phyloP scores from a whole-genome alignment of 768 basidiomycete species.

The Hygrophoropsis aurantiaca region DNA sequence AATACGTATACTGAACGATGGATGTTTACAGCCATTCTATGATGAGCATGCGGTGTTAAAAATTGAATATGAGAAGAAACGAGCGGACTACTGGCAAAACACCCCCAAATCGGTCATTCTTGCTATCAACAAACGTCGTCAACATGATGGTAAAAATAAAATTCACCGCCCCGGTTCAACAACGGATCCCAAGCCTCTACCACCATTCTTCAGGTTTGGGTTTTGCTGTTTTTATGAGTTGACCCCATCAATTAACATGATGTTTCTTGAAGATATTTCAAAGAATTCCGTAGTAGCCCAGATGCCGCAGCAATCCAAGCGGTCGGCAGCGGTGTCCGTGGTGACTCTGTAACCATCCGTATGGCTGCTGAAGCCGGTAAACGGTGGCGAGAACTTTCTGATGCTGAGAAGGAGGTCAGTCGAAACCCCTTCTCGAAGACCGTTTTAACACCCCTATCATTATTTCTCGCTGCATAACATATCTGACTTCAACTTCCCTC shows the following conservation, averaged over 20 bases:
- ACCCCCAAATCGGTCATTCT: slow-evolving; percentile 17
- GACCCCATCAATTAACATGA: not conserved
- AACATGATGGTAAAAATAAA: slow-evolving; percentile 20
- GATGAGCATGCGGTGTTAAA: slow-evolving; percentile 18
- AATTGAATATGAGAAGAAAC: slow-evolving; percentile 16
- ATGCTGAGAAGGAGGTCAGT: slow-evolving; percentile 31
- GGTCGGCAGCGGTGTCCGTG: not conserved
- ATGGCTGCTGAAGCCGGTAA: slow-evolving; percentile 15
- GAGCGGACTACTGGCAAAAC: slow-evolving; percentile 27
- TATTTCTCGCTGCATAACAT: no score
- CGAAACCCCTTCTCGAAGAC: not conserved
- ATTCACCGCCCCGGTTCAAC: slow-evolving; percentile 5
- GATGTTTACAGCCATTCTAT: slow-evolving; percentile 22
- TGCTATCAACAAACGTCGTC: slow-evolving; percentile 33
- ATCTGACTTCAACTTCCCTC: not conserved
- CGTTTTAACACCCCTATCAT: not conserved
- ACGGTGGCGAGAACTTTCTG: slow-evolving; percentile 31
- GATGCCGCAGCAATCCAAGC: slow-evolving; percentile 15
- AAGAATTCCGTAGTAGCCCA: slow-evolving; percentile 13
- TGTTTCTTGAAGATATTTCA: slow-evolving; percentile 19
- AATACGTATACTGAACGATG: not conserved
- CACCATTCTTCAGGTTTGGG: slow-evolving; percentile 25
- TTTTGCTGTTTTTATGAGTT: not conserved
- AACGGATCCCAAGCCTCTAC: not conserved
- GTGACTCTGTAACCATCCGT: not conserved